Base-by-base conservation (phyloP, 2,329 filamentous ascomycete species). In the Exophiala sp. region DNA sequence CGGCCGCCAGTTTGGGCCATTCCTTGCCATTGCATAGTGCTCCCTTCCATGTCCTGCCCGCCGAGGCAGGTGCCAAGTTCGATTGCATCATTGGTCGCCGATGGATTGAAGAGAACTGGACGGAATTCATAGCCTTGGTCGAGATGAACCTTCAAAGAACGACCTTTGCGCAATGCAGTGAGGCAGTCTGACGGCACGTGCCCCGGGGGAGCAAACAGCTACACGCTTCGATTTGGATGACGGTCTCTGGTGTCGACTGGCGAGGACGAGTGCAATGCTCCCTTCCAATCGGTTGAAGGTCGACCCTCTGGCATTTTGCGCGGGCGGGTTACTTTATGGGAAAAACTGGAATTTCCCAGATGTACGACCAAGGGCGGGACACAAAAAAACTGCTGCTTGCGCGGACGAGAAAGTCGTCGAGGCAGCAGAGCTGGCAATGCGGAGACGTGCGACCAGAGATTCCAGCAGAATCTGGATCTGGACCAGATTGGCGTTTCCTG, bases 51-150 rank as follows among this genome's bases (percentile, higher is more conserved):
- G 40, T 57, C 16, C 35, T 57, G 38, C 45, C 48, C 10, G 35
- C 30, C 19, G 46, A 42, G 30, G 27, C 32, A 11, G 35, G 46
- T 16, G 35, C 56, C 2, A 45, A 38, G 35, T 58, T 58, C 43
- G 56, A 58, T 43, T 54, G 53, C 34, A 55, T 58, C 37, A 49
- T 58, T 18, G 53, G 56, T 18, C 45, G 45, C 10, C 50, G 46
- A 18, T 58, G 56, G 56, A 56, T 58, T 22, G 29, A 37, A n/a
- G 43, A 52, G n/a, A 47, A 58, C 43, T 52, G 44, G 48, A 14
- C 18, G 14, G 51, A 51, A 23, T 57, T 57, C 24, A 29, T 48
- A 32, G 38, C 40, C 22, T 38, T 54, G 47, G 44, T 56, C 14
- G 53, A 47, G 34, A 30, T 40, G 24, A 53, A 48, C n/a, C 34